Evolutionary conservation across 2,329 filamentous ascomycete genomes (phyloP).

Genomic region (Nemania bipapillata): DNA sequence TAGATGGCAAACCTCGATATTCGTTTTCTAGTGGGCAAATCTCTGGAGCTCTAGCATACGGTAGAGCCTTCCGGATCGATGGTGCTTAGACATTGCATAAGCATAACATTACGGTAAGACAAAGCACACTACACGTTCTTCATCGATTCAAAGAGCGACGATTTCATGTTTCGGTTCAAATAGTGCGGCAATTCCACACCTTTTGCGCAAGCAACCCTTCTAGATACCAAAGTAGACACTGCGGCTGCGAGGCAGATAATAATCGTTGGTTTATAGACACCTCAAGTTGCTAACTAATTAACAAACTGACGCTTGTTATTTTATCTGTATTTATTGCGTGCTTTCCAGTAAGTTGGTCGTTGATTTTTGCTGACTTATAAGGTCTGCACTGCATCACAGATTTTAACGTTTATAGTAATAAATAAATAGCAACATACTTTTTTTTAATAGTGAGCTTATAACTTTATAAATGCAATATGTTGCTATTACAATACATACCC

Average conservation of each 20-base stretch:
- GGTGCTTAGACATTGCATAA: neutral
- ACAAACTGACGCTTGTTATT: neutral
- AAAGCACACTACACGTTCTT: neutral
- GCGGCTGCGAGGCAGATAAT: slow-evolving; percentile 5
- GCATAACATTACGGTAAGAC: neutral
- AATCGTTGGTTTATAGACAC: neutral
- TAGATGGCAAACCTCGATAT: neutral
- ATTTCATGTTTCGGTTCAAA: neutral
- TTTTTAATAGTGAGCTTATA: too few species aligned
- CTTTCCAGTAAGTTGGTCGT: neutral
- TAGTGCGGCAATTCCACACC: neutral
- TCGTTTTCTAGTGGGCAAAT: neutral
- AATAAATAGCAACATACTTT: too few species aligned
- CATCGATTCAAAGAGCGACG: neutral
- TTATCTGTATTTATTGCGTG: neutral
- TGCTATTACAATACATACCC: too few species aligned
- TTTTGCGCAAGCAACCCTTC: neutral
- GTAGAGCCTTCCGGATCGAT: neutral
- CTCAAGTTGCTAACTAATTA: neutral
- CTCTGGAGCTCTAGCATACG: neutral
- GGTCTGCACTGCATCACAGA: too few species aligned
- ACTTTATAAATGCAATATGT: too few species aligned
- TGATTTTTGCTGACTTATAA: too few species aligned
- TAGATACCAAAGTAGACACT: slow-evolving; percentile 11
- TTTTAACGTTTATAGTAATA: too few species aligned